A percentile compares a stretch with the other conserved stretches of the same genome.
Conservation (phyloP, 2,329 filamentous ascomycete species). For the Curvularia hawaiiensis region DNA sequence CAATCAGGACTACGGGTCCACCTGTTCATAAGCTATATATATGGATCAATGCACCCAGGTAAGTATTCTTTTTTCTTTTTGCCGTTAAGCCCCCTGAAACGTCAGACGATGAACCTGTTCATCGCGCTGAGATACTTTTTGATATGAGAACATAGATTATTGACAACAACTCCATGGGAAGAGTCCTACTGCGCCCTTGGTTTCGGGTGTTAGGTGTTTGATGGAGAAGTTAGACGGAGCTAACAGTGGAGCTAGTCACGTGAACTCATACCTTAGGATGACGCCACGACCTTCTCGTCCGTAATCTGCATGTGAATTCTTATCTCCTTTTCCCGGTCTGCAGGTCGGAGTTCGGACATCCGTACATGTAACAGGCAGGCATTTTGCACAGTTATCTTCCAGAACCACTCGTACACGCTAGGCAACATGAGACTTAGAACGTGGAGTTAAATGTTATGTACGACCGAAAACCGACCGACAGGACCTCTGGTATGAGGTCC, state of each 20-base stretch:
- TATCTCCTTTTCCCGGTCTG: background rate
- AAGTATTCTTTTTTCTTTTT: background rate
- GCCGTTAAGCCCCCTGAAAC: background rate
- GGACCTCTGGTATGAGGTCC: background rate
- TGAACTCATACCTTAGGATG: background rate
- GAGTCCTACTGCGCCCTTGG: background rate
- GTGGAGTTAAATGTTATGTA: slow-evolving; percentile 1
- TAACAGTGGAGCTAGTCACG: background rate
- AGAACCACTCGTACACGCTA: background rate
- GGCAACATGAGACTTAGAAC: background rate
- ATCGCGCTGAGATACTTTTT: background rate
- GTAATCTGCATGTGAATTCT: background rate
- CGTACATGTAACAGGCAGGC: background rate
- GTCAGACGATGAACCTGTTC: background rate
- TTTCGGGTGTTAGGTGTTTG: background rate
- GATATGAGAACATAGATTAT: background rate
- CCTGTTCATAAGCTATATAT: background rate
- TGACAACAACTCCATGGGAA: background rate
- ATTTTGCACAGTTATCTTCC: background rate
- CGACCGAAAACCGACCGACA: slow-evolving; percentile 6
- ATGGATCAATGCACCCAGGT: background rate
- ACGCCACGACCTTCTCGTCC: background rate
- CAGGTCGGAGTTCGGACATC: slow-evolving; percentile 4
- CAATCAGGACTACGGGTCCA: background rate
- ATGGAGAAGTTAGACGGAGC: background rate